Percentiles rank a stretch among this genome's conserved stretches.
These are phyloP conservation scores for Pythium folliculosum DNA, from an alignment of 352 stramenopile genomes.

Conservation along the genomic window DNA sequence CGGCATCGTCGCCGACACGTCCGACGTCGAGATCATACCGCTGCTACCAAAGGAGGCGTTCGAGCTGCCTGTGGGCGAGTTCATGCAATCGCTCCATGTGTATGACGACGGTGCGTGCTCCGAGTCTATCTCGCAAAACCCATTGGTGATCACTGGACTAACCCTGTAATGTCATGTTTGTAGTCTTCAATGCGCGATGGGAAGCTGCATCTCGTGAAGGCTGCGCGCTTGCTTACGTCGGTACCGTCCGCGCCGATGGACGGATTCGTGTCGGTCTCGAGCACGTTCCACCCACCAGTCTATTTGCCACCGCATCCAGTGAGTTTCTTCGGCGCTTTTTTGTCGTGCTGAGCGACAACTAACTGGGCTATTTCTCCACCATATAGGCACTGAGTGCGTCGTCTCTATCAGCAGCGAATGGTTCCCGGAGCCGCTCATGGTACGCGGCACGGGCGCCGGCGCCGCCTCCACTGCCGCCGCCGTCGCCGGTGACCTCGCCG, in stretches of 20 bases:
- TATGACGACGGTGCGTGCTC: conserved; percentile 36
- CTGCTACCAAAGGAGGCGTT: conserved; percentile 49
- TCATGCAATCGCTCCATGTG: conserved; percentile 44
- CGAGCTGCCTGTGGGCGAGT: conserved; percentile 47
- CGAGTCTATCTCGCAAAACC: background rate
- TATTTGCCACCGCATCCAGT: conserved; percentile 42
- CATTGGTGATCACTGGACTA: no score
- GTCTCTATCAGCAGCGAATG: conserved; percentile 58
- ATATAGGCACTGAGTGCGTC: conserved; percentile 58
- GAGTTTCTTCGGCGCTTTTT: background rate
- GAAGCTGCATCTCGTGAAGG: conserved; percentile 29
- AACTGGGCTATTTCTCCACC: background rate
- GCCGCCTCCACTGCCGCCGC: conserved; percentile 59
- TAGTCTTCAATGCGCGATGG: conserved; percentile 33
- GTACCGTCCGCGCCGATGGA: conserved; percentile 44
- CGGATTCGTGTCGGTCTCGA: conserved; percentile 44
- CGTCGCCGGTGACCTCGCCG: conserved; percentile 50
- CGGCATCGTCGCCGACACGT: conserved; percentile 37
- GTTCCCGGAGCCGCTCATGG: conserved; percentile 57
- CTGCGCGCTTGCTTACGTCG: conserved; percentile 56
- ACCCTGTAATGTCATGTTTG: background rate
- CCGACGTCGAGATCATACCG: conserved; percentile 43
- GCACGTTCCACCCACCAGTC: conserved; percentile 26
- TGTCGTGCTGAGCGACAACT: background rate
- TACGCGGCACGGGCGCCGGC: conserved; percentile 66